Evolutionary conservation across 2,329 filamentous ascomycete genomes (phyloP).

Genomic region (Pestalotiopsis sp.): DNA sequence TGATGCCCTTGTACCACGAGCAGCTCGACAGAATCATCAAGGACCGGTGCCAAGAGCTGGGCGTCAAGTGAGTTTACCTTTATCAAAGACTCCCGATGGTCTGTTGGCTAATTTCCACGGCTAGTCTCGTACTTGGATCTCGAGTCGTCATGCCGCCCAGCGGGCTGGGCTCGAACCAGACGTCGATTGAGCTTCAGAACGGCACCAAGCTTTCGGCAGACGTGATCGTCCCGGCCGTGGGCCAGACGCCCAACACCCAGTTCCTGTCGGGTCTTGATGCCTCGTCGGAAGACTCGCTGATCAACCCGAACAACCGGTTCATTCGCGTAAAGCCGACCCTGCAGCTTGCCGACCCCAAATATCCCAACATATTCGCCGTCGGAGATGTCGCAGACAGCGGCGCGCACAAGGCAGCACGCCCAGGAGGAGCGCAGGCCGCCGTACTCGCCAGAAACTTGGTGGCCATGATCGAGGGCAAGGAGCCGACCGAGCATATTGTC

Average conservation of each 20-base stretch:
- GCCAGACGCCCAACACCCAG: constrained; percentile 49
- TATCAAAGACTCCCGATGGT: neutral
- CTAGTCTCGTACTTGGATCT: constrained; percentile 26
- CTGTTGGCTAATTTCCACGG: neutral
- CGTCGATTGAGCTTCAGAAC: constrained; percentile 33
- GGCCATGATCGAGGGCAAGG: constrained; percentile 37
- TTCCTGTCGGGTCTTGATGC: constrained; percentile 35
- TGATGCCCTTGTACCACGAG: constrained; percentile 47
- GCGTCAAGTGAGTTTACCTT: constrained; percentile 27
- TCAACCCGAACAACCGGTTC: constrained; percentile 33
- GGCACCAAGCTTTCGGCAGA: constrained; percentile 38
- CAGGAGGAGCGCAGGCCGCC: constrained; percentile 45
- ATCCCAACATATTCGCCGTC: constrained; percentile 49
- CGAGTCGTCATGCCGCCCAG: constrained; percentile 28
- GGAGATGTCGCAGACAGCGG: constrained; percentile 54
- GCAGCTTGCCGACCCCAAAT: constrained; percentile 40
- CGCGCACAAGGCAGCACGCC: constrained; percentile 45
- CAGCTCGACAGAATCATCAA: constrained; percentile 39
- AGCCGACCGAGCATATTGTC: constrained; percentile 29
- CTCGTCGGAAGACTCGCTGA: constrained; percentile 20
- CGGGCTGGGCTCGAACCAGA: constrained; percentile 25
- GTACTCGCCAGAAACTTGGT: constrained; percentile 49
- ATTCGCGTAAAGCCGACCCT: constrained; percentile 48
- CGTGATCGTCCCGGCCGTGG: constrained; percentile 48
- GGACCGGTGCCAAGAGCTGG: constrained; percentile 38